Evolutionary conservation across 2,329 filamentous ascomycete species (phyloP).

Genomic region (Epichloe sp.): DNA sequence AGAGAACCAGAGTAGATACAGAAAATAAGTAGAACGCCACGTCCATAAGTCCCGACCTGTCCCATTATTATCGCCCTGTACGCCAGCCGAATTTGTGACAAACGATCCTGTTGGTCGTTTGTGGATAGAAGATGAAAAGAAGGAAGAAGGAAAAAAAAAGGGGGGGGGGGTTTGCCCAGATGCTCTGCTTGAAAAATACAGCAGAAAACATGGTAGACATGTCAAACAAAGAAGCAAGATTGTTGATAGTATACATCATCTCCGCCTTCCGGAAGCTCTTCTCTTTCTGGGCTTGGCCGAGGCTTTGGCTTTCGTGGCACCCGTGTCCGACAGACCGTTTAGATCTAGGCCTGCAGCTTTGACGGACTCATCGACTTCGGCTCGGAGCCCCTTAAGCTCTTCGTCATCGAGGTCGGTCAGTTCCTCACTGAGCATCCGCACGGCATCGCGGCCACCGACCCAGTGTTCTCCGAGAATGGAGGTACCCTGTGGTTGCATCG

Average conservation of each 20-base stretch:
- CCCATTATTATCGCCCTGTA: background rate
- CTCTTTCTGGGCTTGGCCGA: constrained; percentile 19
- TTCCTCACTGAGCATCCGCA: constrained; percentile 63
- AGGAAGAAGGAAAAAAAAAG: too few relatives aligned
- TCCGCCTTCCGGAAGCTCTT: constrained; percentile 22
- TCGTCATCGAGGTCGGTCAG: constrained; percentile 88
- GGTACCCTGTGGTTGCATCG: constrained; percentile 68
- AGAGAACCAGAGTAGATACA: background rate
- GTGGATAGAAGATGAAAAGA: background rate
- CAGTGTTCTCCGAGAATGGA: constrained; percentile 60
- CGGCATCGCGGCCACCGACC: constrained; percentile 52
- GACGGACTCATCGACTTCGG: constrained; percentile 35
- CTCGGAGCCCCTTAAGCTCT: constrained; percentile 58
- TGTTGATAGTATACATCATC: constrained; percentile 11
- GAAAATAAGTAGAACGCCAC: background rate
- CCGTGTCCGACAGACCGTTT: constrained; percentile 8
- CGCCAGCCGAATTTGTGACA: background rate
- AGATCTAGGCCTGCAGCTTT: constrained; percentile 14
- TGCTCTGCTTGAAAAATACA: background rate
- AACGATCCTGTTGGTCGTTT: background rate
- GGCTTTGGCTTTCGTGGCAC: constrained; percentile 15
- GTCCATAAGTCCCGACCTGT: background rate
- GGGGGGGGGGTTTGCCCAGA: background rate
- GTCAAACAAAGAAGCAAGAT: background rate
- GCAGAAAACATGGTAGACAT: background rate